Conservation (phyloP, 768 basidiomycete species). For the Russula abietina region DNA sequence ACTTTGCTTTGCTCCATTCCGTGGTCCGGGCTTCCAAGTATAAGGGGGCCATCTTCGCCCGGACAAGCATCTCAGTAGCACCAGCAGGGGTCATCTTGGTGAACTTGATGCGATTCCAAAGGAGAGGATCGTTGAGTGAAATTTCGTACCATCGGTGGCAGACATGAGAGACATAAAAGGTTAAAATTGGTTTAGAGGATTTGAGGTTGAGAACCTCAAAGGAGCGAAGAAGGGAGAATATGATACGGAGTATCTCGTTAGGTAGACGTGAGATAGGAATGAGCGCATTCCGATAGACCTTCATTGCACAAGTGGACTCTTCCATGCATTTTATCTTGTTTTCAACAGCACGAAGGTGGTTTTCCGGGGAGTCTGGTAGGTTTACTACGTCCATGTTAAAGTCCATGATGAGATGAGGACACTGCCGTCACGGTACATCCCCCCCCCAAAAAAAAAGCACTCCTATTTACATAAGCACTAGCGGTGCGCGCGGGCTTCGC, state of each 20-base stretch:
- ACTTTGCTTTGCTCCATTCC: neutral
- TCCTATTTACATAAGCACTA: too few relatives aligned
- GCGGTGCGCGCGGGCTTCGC: too few relatives aligned
- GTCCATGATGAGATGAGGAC: too few relatives aligned
- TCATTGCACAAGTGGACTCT: neutral
- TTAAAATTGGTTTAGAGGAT: neutral
- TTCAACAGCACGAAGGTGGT: neutral
- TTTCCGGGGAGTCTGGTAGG: neutral
- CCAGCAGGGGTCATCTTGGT: neutral
- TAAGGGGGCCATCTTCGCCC: slow-evolving; percentile 10
- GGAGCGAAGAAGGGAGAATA: neutral
- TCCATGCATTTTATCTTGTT: neutral
- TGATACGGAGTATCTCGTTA: neutral
- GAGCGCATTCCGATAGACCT: neutral
- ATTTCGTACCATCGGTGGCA: slow-evolving; percentile 21
- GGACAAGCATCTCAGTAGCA: slow-evolving; percentile 4
- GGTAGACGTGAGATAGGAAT: neutral
- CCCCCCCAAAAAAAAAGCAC: too few relatives aligned
- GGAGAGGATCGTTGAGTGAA: slow-evolving; percentile 1
- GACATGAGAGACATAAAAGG: slow-evolving; percentile 2
- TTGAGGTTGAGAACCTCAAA: neutral
- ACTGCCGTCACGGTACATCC: too few relatives aligned
- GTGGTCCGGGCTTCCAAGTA: neutral
- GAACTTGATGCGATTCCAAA: slow-evolving; percentile 17
- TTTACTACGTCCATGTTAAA: too few relatives aligned